These are phyloP conservation scores for Ascochyta clinopodiicola DNA, from an alignment of 2,329 filamentous ascomycete genomes.

Conservation along the genomic window DNA sequence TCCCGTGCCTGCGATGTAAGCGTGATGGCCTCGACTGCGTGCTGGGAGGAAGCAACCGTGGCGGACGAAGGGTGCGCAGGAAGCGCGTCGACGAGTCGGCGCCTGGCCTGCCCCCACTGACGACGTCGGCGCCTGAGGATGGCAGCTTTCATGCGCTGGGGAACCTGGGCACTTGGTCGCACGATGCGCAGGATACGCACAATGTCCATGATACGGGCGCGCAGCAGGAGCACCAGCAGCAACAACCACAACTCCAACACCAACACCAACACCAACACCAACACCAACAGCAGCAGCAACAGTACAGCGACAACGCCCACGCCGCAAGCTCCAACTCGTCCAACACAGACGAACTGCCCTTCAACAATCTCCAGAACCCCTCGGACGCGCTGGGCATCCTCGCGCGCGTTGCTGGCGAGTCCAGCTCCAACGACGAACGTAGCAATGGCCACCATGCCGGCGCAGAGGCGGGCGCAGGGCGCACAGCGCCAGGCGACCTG, in stretches of 20 bases:
- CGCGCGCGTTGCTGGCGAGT: constrained; percentile 53
- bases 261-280: no score
- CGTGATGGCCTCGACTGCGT: constrained; percentile 65
- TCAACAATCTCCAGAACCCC: constrained; percentile 57
- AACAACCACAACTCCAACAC: neutral
- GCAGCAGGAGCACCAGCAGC: constrained; percentile 20
- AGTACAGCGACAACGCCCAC: constrained; percentile 30
- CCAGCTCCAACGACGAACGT: constrained; percentile 40
- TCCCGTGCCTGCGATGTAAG: constrained; percentile 64
- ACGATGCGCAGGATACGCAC: constrained; percentile 21
- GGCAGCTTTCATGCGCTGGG: constrained; percentile 45
- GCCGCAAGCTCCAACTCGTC: constrained; percentile 39
- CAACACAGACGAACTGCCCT: constrained; percentile 43
- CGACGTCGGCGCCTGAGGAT: constrained; percentile 41
- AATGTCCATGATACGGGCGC: constrained; percentile 12
- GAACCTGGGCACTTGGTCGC: constrained; percentile 47
- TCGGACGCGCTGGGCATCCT: constrained; percentile 58
- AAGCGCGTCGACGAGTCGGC: constrained; percentile 43
- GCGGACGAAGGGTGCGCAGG: constrained; percentile 64
- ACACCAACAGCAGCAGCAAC: constrained; percentile 14
- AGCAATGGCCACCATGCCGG: constrained; percentile 9
- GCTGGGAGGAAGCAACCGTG: constrained; percentile 65
- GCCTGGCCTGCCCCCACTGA: constrained; percentile 32
- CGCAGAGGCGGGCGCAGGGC: neutral
- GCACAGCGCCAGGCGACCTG: constrained; percentile 22